These are phyloP conservation scores for Austroboletus novae-zelandiae DNA, from an alignment of 1,284 basidiomycete species.

Conservation along the genomic window DNA sequence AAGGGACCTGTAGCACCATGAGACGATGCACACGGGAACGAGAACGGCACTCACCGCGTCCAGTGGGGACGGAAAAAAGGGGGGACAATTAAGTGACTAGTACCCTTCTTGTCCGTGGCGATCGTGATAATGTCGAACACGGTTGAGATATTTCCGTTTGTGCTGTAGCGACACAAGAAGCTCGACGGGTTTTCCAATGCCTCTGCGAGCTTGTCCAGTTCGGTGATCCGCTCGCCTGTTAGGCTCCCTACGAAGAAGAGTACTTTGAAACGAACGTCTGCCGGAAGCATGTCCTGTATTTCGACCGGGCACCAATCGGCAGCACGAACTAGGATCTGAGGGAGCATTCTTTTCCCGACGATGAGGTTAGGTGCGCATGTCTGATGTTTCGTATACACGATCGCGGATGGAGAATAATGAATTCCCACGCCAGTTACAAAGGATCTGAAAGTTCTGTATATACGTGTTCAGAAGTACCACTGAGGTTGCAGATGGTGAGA, in stretches of 20 bases:
- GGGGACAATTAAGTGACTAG: background rate
- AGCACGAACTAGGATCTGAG: background rate
- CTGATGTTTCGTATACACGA: background rate
- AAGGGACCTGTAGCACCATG: background rate
- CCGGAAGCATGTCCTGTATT: background rate
- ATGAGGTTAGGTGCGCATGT: background rate
- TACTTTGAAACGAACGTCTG: background rate
- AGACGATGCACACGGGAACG: background rate
- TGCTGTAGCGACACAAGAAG: background rate
- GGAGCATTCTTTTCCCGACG: background rate
- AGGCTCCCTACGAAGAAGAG: background rate
- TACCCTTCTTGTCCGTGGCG: background rate
- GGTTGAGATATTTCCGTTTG: background rate
- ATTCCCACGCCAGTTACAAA: background rate
- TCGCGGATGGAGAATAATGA: background rate
- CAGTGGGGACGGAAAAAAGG: background rate
- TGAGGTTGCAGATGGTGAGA: background rate
- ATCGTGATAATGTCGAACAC: background rate
- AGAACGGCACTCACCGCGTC: background rate
- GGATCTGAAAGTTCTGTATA: background rate
- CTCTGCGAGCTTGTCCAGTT: background rate
- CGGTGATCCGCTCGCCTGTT: background rate
- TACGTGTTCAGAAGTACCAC: background rate
- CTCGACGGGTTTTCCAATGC: background rate
- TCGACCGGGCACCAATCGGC: background rate